Percentiles rank a stretch among this genome's conserved stretches.
Evolutionary conservation across 177 flowering plant genomes (phyloP).

Genomic region (Vitis hybrid): DNA sequence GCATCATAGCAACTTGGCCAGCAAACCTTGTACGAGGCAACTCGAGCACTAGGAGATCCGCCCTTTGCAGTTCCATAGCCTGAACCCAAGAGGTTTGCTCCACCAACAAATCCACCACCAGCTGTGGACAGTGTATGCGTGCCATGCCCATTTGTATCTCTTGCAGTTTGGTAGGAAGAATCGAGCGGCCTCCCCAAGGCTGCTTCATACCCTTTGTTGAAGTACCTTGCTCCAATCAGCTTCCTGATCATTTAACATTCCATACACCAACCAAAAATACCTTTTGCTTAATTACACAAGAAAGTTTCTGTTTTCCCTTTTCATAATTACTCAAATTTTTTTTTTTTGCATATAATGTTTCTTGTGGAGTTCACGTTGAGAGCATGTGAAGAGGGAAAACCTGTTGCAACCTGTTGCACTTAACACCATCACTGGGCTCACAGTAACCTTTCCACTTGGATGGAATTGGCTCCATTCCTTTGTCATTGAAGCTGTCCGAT

Average conservation of each 20-base stretch:
- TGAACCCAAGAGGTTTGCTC: conserved; percentile 46
- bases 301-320: too few relatives aligned
- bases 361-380: too few relatives aligned
- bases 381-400: too few relatives aligned
- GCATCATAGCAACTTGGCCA: conserved; percentile 54
- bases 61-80: conserved; percentile 72
- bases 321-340: too few relatives aligned
- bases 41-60: conserved; percentile 75
- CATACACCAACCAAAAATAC: too few relatives aligned
- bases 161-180: conserved; percentile 19
- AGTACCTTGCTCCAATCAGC: conserved; percentile 68
- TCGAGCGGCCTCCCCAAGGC: not conserved
- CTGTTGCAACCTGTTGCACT: conserved; percentile 63
- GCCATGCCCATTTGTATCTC: conserved; percentile 69
- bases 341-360: too few relatives aligned
- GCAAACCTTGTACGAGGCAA: conserved; percentile 71
- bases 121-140: conserved; percentile 73
- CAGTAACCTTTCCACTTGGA: conserved; percentile 67
- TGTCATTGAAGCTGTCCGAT: conserved; percentile 58
- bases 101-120: conserved; percentile 53
- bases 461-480: conserved; percentile 63
- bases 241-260: conserved; percentile 35
- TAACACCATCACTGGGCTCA: conserved; percentile 28
- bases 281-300: too few relatives aligned
- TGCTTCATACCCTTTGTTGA: conserved; percentile 37